Percentiles rank a stretch among this genome's conserved stretches.
Conservation (phyloP, 768 basidiomycete species). For the Hericium rajendrae region DNA sequence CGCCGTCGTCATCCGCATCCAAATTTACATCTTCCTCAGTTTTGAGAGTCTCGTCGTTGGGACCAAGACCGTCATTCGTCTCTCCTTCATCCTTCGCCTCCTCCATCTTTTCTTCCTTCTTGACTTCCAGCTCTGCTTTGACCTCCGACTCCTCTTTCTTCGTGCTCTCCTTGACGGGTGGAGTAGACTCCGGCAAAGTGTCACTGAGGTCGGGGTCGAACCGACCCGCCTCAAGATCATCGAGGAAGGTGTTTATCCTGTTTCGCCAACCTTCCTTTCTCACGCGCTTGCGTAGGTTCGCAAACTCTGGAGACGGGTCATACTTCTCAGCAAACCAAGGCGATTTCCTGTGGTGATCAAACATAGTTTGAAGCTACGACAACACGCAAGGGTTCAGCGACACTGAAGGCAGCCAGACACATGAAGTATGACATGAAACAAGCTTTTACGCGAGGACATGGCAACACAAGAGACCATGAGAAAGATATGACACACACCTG, state of each 20-base stretch:
- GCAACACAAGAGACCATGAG: not conserved
- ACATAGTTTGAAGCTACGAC: constrained; percentile 87
- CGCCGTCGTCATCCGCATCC: constrained; percentile 63
- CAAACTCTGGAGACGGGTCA: constrained; percentile 65
- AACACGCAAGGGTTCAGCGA: constrained; percentile 16
- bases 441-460: constrained; percentile 1
- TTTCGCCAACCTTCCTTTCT: constrained; percentile 81
- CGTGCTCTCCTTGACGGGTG: constrained; percentile 44
- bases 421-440: not conserved
- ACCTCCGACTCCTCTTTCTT: constrained; percentile 31
- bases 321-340: constrained; percentile 98
- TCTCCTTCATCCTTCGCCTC: not conserved
- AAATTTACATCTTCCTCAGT: constrained; percentile 71
- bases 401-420: not conserved
- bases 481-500: constrained; percentile 51
- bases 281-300: constrained; percentile 64
- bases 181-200: constrained; percentile 37
- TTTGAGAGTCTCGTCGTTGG: constrained; percentile 54
- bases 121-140: constrained; percentile 16
- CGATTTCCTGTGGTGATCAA: constrained; percentile 90
- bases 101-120: constrained; percentile 26
- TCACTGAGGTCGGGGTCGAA: constrained; percentile 73
- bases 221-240: constrained; percentile 76
- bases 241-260: constrained; percentile 59
- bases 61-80: constrained; percentile 17